These are phyloP conservation scores for Penicillium sp. DNA, from an alignment of 2,329 filamentous ascomycete genomes.

Conservation along the genomic window DNA sequence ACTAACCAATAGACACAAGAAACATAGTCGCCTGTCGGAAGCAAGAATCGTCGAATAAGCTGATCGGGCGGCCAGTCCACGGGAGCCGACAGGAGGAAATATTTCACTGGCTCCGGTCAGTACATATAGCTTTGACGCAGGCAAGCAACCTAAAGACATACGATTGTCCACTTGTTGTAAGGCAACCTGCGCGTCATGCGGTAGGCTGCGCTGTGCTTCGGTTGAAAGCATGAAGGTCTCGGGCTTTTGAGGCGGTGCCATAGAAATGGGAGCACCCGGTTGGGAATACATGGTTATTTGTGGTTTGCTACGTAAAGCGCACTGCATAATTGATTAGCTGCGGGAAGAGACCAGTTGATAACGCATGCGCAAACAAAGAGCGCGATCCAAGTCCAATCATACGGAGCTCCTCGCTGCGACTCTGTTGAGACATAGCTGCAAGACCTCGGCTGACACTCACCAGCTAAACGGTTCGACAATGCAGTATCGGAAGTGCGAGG, in stretches of 20 bases:
- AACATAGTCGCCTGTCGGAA: conserved; percentile 97
- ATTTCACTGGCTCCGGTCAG: conserved; percentile 68
- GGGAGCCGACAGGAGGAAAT: conserved; percentile 97
- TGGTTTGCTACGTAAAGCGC: conserved; percentile 5
- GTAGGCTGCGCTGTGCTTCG: conserved; percentile 92
- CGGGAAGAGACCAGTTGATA: conserved; percentile 19
- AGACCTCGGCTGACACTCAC: conserved; percentile 19
- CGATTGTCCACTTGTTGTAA: conserved; percentile 97
- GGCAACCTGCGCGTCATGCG: conserved; percentile 93
- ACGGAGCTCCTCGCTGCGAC: conserved; percentile 5
- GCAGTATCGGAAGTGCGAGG: conserved; percentile 9
- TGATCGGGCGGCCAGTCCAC: conserved; percentile 97
- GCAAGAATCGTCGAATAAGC: conserved; percentile 90
- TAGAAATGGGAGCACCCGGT: conserved; percentile 73
- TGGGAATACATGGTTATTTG: conserved; percentile 66
- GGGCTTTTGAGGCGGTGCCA: conserved; percentile 91
- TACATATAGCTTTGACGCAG: conserved; percentile 7
- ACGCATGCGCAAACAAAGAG: conserved; percentile 21
- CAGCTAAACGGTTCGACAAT: conserved; percentile 10
- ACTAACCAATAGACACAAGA: conserved; percentile 89
- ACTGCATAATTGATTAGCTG: conserved; percentile 21
- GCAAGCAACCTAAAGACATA: conserved; percentile 50
- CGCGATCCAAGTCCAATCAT: background rate
- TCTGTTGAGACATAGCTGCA: conserved; percentile 17
- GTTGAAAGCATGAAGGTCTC: conserved; percentile 98